Conservation (phyloP, 2,329 filamentous ascomycete species). For the Colletotrichum sidae region DNA sequence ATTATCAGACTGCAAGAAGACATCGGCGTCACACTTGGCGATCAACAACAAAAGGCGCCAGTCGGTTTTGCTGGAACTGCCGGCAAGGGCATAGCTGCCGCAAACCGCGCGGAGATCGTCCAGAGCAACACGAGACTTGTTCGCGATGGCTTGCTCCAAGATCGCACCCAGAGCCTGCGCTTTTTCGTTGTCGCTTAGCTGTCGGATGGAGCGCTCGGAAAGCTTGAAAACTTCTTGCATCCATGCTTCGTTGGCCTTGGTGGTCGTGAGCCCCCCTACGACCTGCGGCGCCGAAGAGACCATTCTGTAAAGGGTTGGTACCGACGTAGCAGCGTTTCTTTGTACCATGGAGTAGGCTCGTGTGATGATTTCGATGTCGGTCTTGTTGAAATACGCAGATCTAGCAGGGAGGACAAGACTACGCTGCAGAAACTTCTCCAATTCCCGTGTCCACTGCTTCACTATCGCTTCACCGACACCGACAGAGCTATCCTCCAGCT, state of each 20-base stretch:
- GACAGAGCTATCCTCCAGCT: constrained; percentile 46
- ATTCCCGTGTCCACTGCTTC: constrained; percentile 57
- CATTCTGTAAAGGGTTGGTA: constrained; percentile 59
- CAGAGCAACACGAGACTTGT: constrained; percentile 48
- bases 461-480: constrained; percentile 42
- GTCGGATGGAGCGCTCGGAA: constrained; percentile 44
- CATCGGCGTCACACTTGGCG: constrained; percentile 59
- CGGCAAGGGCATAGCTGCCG: constrained; percentile 52
- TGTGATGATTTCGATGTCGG: constrained; percentile 54
- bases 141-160: constrained; percentile 47
- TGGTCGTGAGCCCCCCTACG: constrained; percentile 50
- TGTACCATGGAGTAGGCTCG: constrained; percentile 54
- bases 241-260: constrained; percentile 54
- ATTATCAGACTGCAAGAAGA: constrained; percentile 54
- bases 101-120: constrained; percentile 57
- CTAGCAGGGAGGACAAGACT: constrained; percentile 65
- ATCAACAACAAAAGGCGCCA: constrained; percentile 57
- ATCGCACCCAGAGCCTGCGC: constrained; percentile 44
- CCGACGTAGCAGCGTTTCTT: constrained; percentile 48
- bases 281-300: constrained; percentile 46
- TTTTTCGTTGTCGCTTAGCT: constrained; percentile 37
- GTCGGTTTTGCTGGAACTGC: constrained; percentile 46
- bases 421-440: constrained; percentile 61
- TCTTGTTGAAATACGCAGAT: constrained; percentile 57
- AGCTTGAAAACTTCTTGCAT: constrained; percentile 50